These are phyloP conservation scores for Microsporum canis DNA, from an alignment of 2,329 filamentous ascomycete species.

Conservation along the genomic window DNA sequence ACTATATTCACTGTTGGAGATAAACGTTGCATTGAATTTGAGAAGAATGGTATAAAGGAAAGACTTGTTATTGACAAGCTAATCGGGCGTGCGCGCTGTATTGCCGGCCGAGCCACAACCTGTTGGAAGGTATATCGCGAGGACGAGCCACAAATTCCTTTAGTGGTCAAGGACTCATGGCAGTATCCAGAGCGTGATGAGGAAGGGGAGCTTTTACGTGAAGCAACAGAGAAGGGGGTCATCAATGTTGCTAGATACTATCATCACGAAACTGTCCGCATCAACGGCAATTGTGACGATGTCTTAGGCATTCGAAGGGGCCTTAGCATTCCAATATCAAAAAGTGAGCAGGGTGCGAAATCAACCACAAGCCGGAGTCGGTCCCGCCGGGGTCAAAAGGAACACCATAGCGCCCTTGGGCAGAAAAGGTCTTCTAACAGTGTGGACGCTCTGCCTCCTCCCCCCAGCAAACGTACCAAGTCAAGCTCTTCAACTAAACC, in stretches of 20 bases:
- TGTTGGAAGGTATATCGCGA: conserved; percentile 37
- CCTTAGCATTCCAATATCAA: conserved; percentile 6
- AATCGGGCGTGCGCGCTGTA: conserved; percentile 25
- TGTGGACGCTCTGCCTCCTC: conserved; percentile 5
- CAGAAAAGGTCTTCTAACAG: conserved; percentile 17
- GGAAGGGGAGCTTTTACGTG: conserved; percentile 19
- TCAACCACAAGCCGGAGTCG: conserved; percentile 2
- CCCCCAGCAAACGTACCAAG: conserved; percentile 15
- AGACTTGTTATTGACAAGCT: conserved; percentile 31
- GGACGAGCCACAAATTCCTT: neutral
- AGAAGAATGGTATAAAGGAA: conserved; percentile 21
- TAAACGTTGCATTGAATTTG: conserved; percentile 6
- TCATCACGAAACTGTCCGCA: conserved; percentile 17
- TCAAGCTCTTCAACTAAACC: conserved; percentile 8
- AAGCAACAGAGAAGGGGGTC: conserved; percentile 17
- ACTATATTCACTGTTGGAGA: conserved; percentile 26
- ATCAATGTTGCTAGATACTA: conserved; percentile 22
- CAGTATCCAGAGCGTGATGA: conserved; percentile 20
- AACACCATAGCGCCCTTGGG: neutral
- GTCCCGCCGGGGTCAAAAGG: neutral
- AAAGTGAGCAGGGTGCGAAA: neutral
- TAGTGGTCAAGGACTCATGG: conserved; percentile 20
- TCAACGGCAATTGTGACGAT: conserved; percentile 16
- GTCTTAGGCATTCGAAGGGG: conserved; percentile 15
- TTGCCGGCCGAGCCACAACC: conserved; percentile 33